Evolutionary conservation across 257 asterid species (phyloP).

Genomic region (Linaria vulgaris): DNA sequence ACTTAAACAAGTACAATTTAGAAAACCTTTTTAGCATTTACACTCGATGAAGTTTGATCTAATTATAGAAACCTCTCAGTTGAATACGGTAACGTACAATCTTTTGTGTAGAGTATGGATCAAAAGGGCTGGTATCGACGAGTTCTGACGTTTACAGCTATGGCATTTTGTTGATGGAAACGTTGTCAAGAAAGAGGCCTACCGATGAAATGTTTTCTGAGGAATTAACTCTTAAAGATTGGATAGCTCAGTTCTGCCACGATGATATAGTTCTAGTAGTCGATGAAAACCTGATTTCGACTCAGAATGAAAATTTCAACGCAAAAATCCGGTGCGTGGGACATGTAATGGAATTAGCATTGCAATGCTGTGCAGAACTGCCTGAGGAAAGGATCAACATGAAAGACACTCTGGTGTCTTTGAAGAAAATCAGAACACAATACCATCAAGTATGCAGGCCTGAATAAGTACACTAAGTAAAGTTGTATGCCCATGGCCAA

Average conservation of each 20-base stretch:
- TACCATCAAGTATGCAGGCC: not conserved
- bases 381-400: conserved; percentile 16
- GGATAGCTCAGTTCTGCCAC: not conserved
- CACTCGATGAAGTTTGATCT: no score
- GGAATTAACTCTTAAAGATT: not conserved
- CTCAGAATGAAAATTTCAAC: not conserved
- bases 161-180: conserved; percentile 24
- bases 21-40: no score
- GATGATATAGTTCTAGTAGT: not conserved
- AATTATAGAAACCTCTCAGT: no score
- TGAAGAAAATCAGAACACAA: conserved; percentile 12
- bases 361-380: conserved; percentile 1
- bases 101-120: conserved; percentile 17
- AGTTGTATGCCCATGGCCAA: no score
- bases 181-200: conserved; percentile 18
- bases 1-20: no score
- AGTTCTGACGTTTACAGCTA: conserved; percentile 21
- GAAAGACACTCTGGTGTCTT: not conserved
- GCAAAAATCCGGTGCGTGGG: not conserved
- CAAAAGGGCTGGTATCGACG: conserved; percentile 20
- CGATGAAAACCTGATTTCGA: conserved; percentile 7
- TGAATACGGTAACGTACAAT: not conserved
- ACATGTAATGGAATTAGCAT: conserved; percentile 7
- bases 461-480: no score
- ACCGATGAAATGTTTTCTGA: conserved; percentile 17